Percentiles rank a stretch among this genome's conserved stretches.
phyloP scores from a whole-genome alignment of 2,329 filamentous ascomycete genomes.

The Aureobasidium namibiae region DNA sequence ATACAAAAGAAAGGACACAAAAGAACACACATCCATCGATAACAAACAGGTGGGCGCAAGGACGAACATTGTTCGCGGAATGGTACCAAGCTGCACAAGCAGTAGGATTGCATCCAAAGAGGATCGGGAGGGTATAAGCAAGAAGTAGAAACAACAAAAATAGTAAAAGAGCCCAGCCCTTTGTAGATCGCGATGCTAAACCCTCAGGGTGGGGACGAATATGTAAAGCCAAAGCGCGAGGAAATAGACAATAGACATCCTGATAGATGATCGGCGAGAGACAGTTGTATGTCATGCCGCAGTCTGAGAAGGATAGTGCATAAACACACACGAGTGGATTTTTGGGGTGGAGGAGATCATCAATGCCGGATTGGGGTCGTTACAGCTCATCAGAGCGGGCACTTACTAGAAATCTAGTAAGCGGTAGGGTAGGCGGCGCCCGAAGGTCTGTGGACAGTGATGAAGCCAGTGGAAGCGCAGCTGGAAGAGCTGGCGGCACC shows the following conservation, averaged over 20 bases:
- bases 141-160: background rate
- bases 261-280: background rate
- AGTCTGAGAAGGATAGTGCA: background rate
- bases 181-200: constrained; percentile 5
- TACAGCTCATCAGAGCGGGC: background rate
- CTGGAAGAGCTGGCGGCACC: constrained; percentile 12
- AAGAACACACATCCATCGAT: background rate
- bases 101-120: background rate
- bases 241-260: background rate
- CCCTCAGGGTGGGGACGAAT: constrained; percentile 7
- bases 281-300: background rate
- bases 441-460: constrained; percentile 21
- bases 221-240: constrained; percentile 1
- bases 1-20: background rate
- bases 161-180: constrained; percentile 10
- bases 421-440: constrained; percentile 4
- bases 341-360: constrained; percentile 1
- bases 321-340: background rate
- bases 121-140: constrained; percentile 8
- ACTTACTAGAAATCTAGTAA: constrained; percentile 3
- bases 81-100: background rate
- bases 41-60: background rate
- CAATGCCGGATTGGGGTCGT: constrained; percentile 12
- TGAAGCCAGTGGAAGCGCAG: constrained; percentile 22
- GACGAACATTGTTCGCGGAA: background rate